Percentiles rank a stretch among this genome's conserved stretches.
phyloP scores from a whole-genome alignment of 805 yeast genomes.

The Lipomyces yamanashiensis region DNA sequence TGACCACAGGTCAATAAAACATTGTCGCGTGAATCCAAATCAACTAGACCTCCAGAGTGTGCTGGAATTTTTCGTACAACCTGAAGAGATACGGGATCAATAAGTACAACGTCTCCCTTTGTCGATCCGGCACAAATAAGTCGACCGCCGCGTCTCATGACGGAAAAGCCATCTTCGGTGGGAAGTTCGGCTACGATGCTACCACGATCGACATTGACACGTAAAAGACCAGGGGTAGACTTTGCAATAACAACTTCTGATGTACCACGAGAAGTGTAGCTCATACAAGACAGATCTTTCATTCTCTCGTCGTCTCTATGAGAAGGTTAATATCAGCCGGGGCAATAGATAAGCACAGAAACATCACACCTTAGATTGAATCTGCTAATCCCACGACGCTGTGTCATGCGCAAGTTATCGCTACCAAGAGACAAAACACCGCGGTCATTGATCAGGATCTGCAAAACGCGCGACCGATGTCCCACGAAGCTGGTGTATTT shows the following conservation, averaged over 20 bases:
- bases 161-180: slow-evolving; percentile 38
- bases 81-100: slow-evolving; percentile 47
- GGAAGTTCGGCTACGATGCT: slow-evolving; percentile 42
- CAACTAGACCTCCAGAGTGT: slow-evolving; percentile 49
- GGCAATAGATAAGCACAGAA: not conserved
- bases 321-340: not conserved
- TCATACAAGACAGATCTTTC: slow-evolving; percentile 40
- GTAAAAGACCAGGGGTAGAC: slow-evolving; percentile 42
- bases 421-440: slow-evolving; percentile 64
- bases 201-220: slow-evolving; percentile 47
- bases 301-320: slow-evolving; percentile 22
- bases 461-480: slow-evolving; percentile 55
- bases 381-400: slow-evolving; percentile 60
- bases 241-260: slow-evolving; percentile 45
- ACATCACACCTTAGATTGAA: slow-evolving; percentile 38
- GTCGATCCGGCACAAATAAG: slow-evolving; percentile 45
- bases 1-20: slow-evolving; percentile 74
- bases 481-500: slow-evolving; percentile 65
- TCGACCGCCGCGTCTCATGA: slow-evolving; percentile 43
- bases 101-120: slow-evolving; percentile 45
- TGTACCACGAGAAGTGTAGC: slow-evolving; percentile 40
- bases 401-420: slow-evolving; percentile 57
- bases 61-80: slow-evolving; percentile 42
- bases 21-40: slow-evolving; percentile 47
- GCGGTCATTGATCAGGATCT: slow-evolving; percentile 58